phyloP scores from a whole-genome alignment of 257 asterid species.

The Dorcoceras hygrometricum region DNA sequence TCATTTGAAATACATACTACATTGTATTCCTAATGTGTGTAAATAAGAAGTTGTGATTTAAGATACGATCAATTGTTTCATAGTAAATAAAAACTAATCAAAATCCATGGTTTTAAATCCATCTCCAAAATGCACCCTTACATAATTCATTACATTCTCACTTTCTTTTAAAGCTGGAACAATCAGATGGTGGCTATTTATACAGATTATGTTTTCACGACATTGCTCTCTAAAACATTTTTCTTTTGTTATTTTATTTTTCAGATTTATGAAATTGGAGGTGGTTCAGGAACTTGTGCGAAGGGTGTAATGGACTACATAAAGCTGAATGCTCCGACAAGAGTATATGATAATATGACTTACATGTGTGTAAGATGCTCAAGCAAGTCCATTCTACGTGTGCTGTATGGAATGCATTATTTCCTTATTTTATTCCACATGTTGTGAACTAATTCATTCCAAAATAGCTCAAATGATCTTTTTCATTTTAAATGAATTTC shows the following conservation, averaged over 20 bases:
- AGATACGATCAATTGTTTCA: no score
- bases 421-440: not conserved
- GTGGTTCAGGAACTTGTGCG: conserved; percentile 99
- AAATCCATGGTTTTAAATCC: no score
- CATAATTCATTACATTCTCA: not conserved
- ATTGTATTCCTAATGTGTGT: no score
- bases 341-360: conserved; percentile 82
- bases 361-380: conserved; percentile 57
- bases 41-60: no score
- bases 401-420: conserved; percentile 6
- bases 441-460: conserved; percentile 2
- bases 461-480: conserved; percentile 1
- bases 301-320: conserved; percentile 96
- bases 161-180: not conserved
- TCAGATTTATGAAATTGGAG: conserved; percentile 99
- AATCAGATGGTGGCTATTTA: conserved; percentile 9
- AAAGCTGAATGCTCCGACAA: conserved; percentile 86
- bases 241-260: conserved; percentile 22
- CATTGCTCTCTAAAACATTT: conserved; percentile 16
- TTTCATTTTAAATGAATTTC: not conserved
- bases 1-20: no score
- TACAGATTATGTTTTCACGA: not conserved
- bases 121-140: no score
- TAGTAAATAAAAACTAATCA: no score
- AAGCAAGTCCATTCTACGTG: conserved; percentile 7